Base-by-base conservation (phyloP, 2,329 filamentous ascomycete genomes). In the Colletotrichum sp. region DNA sequence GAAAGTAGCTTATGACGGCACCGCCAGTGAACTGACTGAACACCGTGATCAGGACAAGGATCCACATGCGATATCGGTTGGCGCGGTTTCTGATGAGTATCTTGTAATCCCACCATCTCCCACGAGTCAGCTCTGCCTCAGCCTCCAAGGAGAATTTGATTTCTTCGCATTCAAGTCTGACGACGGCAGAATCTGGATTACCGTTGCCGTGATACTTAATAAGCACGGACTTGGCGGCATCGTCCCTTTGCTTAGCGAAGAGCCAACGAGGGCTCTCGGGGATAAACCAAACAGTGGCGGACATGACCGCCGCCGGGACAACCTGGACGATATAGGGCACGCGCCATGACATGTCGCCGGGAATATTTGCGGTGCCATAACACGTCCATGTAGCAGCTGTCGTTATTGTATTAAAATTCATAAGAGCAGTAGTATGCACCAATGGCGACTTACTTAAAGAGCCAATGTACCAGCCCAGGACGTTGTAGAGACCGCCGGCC, bases 131-230 rank as follows among this genome's bases (percentile, higher is more conserved):
- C 7, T 72, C 71, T 4, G 52, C 63, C 28, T 72, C 64, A 2
- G 55, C 65, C 55, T 62, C 71, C 2, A 72, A 26, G 10, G 71
- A 62, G 26, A 62, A 34, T 21, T 62, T 60, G 75, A 91, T 91
- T 80, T 91, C 88, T 7, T 84, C 81, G 71, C 85, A 88, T 75
- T 91, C 88, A 73, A 87, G 86, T 62, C 86, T 85, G 3, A 90
- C 89, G 16, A 86, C 83, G 3, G 84, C 78, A 69, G 88, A 80
- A 28, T 81, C 78, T 39, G 77, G 77, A 76, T 83, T 79, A 34
- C 80, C 82, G 60, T 82, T 80, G 62, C 82, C 81, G 69, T 81
- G 80, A 36, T 82, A 82, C 52, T 80, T 80, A 39, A 81, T 81
- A 4, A 87, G 78, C 32, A 86, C 81, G 0, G 65, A 69, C 2